Percentiles rank a stretch among this genome's conserved stretches.
These are phyloP conservation scores for Mrakia gelida DNA, from an alignment of 768 basidiomycete species.

Conservation along the genomic window DNA sequence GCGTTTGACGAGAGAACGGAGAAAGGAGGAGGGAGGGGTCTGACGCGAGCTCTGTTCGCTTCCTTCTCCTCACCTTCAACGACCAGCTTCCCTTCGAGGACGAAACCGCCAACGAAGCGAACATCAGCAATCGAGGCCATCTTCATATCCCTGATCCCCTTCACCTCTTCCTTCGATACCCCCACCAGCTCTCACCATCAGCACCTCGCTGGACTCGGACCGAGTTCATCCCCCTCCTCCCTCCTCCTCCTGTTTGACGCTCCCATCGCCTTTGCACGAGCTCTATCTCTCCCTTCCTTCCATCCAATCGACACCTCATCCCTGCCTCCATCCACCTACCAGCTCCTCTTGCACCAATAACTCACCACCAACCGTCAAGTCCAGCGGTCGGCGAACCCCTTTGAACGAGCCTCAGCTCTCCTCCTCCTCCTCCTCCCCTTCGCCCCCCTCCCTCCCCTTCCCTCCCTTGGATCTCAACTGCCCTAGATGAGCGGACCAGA, in stretches of 20 bases:
- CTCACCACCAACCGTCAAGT: no score
- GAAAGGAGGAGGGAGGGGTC: no score
- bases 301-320: not conserved
- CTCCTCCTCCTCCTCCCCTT: not conserved
- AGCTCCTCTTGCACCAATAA: not conserved
- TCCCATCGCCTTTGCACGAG: no score
- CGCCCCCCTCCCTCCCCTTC: no score
- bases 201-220: not conserved
- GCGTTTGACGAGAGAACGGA: no score
- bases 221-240: not conserved
- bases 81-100: no score
- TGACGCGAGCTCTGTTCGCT: no score
- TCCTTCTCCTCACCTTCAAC: no score
- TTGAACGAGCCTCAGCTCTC: not conserved
- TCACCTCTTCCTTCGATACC: not conserved
- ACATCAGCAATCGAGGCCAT: no score
- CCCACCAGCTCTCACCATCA: not conserved
- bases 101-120: no score
- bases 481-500: slow-evolving; percentile 19
- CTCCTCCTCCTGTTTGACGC: not conserved
- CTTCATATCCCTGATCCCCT: not conserved
- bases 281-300: not conserved
- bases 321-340: not conserved
- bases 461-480: no score
- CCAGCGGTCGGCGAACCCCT: no score